A percentile compares a stretch with the other conserved stretches of the same genome.
phyloP scores from a whole-genome alignment of 352 stramenopile species.

The Thraustochytrium sp. region DNA sequence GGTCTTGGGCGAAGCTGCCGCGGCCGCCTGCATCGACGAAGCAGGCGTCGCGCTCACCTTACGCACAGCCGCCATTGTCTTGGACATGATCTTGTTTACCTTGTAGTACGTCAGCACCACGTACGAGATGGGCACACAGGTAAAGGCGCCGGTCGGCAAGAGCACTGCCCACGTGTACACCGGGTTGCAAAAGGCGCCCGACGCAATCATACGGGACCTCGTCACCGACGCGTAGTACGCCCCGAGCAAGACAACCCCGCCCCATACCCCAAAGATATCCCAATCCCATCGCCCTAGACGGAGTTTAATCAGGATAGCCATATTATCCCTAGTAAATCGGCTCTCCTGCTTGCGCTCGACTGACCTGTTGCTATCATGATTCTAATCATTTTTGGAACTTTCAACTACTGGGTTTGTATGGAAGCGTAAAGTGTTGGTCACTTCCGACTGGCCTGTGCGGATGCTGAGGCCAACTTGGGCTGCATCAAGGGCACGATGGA shows the following conservation, averaged over 20 bases:
- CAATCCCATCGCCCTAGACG: too few species aligned
- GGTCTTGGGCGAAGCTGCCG: background rate
- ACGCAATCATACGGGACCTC: background rate
- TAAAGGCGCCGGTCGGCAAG: background rate
- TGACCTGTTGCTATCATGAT: too few species aligned
- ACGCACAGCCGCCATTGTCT: background rate
- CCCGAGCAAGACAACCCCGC: background rate
- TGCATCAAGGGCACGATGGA: too few species aligned
- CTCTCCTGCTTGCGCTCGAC: too few species aligned
- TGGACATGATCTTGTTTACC: conserved; percentile 9
- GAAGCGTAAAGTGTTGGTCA: too few species aligned
- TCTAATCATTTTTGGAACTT: too few species aligned
- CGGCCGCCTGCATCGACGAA: background rate
- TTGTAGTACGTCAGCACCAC: conserved; percentile 33
- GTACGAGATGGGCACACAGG: conserved; percentile 16
- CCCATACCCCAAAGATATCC: conserved; percentile 22
- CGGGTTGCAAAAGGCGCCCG: conserved; percentile 37
- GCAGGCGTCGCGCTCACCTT: background rate
- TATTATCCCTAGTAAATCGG: too few species aligned
- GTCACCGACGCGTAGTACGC: conserved; percentile 9
- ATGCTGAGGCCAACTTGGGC: too few species aligned
- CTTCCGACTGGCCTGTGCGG: too few species aligned
- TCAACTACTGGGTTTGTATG: too few species aligned
- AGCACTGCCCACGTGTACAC: conserved; percentile 43
- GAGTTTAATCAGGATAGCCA: too few species aligned